Percentiles rank a stretch among this genome's conserved stretches.
These are phyloP conservation scores for Solanum paucissectum DNA, from an alignment of 257 asterid genomes.

Conservation along the genomic window DNA sequence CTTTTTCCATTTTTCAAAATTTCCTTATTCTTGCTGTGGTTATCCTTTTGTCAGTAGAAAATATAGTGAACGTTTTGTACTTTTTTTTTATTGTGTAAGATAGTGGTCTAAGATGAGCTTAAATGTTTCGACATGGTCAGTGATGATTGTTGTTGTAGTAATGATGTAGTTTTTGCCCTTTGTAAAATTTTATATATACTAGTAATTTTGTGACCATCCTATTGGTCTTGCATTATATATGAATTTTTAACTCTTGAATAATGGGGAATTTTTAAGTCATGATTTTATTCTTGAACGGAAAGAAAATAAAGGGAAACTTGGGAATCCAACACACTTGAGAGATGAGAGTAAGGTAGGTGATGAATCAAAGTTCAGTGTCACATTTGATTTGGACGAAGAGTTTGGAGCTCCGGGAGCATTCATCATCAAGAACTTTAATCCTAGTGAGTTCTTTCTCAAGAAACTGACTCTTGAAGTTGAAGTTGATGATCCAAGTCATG, in stretches of 20 bases:
- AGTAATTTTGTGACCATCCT: background rate
- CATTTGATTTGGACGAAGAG: conserved; percentile 16
- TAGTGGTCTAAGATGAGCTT: background rate
- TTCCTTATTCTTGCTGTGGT: background rate
- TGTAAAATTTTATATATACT: background rate
- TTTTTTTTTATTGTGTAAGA: background rate
- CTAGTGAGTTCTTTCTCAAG: conserved; percentile 27
- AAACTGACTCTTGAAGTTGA: conserved; percentile 24
- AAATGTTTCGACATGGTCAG: background rate
- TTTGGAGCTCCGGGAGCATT: conserved; percentile 29
- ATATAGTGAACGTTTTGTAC: background rate
- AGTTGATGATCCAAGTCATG: conserved; percentile 9
- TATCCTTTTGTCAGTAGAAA: background rate
- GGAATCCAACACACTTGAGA: background rate
- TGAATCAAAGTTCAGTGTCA: background rate
- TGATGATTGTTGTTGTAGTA: background rate
- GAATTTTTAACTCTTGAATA: background rate
- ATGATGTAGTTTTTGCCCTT: background rate
- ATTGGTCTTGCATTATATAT: background rate
- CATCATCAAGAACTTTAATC: conserved; percentile 16
- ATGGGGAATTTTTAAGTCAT: background rate
- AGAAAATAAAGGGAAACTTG: background rate
- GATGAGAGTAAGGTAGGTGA: background rate
- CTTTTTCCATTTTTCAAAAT: background rate
- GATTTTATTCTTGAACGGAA: background rate